These are phyloP conservation scores for Oidium heveae DNA, from an alignment of 2,329 filamentous ascomycete species.

Conservation along the genomic window DNA sequence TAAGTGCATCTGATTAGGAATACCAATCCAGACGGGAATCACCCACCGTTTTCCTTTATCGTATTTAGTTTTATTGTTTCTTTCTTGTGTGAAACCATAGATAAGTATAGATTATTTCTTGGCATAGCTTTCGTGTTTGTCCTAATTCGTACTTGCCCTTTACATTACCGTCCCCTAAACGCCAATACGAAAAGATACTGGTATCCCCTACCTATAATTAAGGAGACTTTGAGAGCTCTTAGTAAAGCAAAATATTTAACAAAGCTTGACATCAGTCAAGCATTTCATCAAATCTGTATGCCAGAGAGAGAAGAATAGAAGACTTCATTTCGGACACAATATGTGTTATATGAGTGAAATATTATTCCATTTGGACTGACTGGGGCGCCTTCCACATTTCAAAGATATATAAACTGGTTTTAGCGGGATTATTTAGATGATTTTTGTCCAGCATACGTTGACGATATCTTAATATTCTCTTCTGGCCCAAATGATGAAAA, in stretches of 20 bases:
- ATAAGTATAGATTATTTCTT: too few relatives aligned
- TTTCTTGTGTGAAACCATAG: too few relatives aligned
- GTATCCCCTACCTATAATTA: neutral
- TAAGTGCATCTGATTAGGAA: too few relatives aligned
- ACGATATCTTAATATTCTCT: too few relatives aligned
- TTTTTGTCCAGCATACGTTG: neutral
- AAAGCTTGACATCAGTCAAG: neutral
- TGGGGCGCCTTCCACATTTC: neutral
- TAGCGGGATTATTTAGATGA: neutral
- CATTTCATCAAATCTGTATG: neutral
- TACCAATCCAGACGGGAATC: too few relatives aligned
- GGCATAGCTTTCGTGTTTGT: too few relatives aligned
- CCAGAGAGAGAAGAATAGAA: slow-evolving; percentile 1
- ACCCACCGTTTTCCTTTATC: too few relatives aligned
- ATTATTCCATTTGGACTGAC: slow-evolving; percentile 1
- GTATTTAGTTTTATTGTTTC: too few relatives aligned
- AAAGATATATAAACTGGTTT: slow-evolving; percentile 2
- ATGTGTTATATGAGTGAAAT: neutral
- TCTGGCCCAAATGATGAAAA: too few relatives aligned
- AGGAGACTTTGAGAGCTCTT: too few relatives aligned
- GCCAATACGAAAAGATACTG: neutral
- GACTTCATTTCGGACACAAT: neutral
- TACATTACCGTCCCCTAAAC: too few relatives aligned
- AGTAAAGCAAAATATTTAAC: neutral
- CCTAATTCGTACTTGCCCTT: too few relatives aligned